A percentile compares a stretch with the other conserved stretches of the same genome.
Conservation (phyloP, 1,284 basidiomycete species). For the Trichosporon ovoides region DNA sequence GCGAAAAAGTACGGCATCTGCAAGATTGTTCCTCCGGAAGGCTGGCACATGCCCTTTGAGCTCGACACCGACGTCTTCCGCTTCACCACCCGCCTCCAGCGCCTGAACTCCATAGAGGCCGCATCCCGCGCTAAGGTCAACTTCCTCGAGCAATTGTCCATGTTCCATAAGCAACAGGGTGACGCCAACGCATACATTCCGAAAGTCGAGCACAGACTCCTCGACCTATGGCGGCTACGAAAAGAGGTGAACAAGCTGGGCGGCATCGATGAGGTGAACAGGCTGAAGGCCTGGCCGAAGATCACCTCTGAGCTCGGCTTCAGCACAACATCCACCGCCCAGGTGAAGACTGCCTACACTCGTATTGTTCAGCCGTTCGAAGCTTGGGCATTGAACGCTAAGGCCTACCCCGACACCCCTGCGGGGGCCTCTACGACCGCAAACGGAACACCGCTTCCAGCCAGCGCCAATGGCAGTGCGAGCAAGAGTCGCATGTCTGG, state of each 20-base stretch:
- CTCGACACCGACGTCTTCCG: conserved; percentile 71
- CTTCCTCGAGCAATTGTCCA: conserved; percentile 93
- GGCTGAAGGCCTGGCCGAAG: conserved; percentile 75
- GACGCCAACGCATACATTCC: conserved; percentile 82
- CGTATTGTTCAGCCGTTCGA: conserved; percentile 92
- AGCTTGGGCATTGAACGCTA: conserved; percentile 72
- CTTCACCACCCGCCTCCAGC: conserved; percentile 92
- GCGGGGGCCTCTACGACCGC: not conserved
- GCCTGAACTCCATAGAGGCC: conserved; percentile 94
- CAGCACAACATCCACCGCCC: conserved; percentile 53
- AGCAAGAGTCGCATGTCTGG: conserved; percentile 15
- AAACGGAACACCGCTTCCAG: conserved; percentile 2
- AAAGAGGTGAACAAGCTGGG: conserved; percentile 85
- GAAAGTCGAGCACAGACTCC: conserved; percentile 80
- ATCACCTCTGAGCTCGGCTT: conserved; percentile 77
- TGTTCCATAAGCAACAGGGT: conserved; percentile 83
- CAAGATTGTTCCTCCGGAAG: conserved; percentile 89
- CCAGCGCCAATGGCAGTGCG: conserved; percentile 18
- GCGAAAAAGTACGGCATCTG: conserved; percentile 83
- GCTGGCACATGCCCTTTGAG: conserved; percentile 96
- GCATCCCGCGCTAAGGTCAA: conserved; percentile 93
- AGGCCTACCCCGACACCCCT: conserved; percentile 48
- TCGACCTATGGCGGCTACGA: conserved; percentile 88
- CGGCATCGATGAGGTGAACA: conserved; percentile 72
- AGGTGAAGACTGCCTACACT: conserved; percentile 83